Percentiles rank a stretch among this genome's conserved stretches.
These are phyloP conservation scores for Sugiyamaella castrensis DNA, from an alignment of 1,139 yeast genomes.

Conservation along the genomic window DNA sequence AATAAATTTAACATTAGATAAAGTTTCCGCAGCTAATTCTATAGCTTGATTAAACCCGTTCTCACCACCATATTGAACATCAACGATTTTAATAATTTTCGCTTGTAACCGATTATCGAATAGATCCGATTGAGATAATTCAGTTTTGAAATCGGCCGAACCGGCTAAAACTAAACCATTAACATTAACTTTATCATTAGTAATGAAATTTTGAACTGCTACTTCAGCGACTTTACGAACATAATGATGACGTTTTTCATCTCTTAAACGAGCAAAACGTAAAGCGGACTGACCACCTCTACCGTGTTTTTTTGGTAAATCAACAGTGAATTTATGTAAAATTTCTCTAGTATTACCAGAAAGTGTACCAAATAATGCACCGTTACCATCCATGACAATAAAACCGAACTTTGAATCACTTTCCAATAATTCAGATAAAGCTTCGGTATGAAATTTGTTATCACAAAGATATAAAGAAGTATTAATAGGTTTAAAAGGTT, in stretches of 20 bases:
- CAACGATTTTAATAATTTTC: constrained; percentile 88
- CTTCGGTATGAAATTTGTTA: constrained; percentile 97
- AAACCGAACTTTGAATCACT: constrained; percentile 95
- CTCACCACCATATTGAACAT: constrained; percentile 98
- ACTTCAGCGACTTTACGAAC: constrained; percentile 97
- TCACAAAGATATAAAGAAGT: constrained; percentile 94
- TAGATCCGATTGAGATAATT: constrained; percentile 85
- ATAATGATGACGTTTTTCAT: constrained; percentile 97
- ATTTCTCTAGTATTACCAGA: constrained; percentile 97
- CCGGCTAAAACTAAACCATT: constrained; percentile 96
- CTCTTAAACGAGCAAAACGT: constrained; percentile 98
- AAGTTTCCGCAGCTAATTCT: constrained; percentile 93
- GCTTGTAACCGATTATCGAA: constrained; percentile 86
- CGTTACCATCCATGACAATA: constrained; percentile 99
- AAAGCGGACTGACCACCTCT: constrained; percentile 99
- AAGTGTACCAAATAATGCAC: constrained; percentile 92
- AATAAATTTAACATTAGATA: constrained; percentile 93
- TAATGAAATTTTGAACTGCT: constrained; percentile 94
- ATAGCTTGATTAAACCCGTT: constrained; percentile 99
- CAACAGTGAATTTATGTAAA: constrained; percentile 93
- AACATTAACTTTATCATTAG: constrained; percentile 88
- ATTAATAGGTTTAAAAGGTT: constrained; percentile 97
- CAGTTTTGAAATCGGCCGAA: constrained; percentile 97
- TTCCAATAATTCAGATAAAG: constrained; percentile 87
- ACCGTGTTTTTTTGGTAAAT: constrained; percentile 98